Base-by-base conservation (phyloP, 345 rosid genomes). In the Eucalyptus virginea region DNA sequence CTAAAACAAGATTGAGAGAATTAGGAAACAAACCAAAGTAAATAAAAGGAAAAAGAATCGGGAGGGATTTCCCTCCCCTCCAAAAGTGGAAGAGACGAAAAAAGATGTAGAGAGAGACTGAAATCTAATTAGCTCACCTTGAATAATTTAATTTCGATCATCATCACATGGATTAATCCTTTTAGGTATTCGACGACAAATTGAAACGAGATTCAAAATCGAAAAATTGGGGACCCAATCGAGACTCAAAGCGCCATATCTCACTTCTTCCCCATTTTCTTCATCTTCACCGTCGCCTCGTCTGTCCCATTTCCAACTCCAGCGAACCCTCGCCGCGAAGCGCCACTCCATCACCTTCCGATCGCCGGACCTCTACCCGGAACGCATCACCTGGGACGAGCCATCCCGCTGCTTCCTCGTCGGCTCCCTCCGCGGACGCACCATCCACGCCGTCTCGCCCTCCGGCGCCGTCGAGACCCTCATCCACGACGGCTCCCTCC, bases 361-460 rank as follows among this genome's bases (percentile, higher is more conserved):
- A 81, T 94, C 95, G 1, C 93, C 91, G 1, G 94, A 91, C 34
- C 97, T 96, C 90, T 96, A 94, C 52, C 98, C 94, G 0, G 98
- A 96, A 86, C 94, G 95, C 86, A 37, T 94, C 4, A 88, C 96
- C 21, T 94, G 94, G 94, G 98, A 94, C 91, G 93, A 94, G n/a
- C 89, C 95, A 1, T 94, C 90, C 81, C 89, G 94, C 45, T 95
- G 94, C 93, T 96, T 96, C 93, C 24, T 96, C 87, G 97, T 96
- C 86, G 97, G 98, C 54, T 97, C 98, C 11, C 92, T 93, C 88
- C 94, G 47, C 86, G 81, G 92, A 89, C 94, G 96, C 89, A 89
- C 94, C 2, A 89, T 97, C 85, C 92, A 81, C 65, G 93, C 98
- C 54, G 94, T 96, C 88, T 97, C 98, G 42, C 97, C 96, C 81